Percentiles rank a stretch among this genome's conserved stretches.
Evolutionary conservation across 306 rosid species (phyloP).

Genomic region (Gastrolobium villosum): DNA sequence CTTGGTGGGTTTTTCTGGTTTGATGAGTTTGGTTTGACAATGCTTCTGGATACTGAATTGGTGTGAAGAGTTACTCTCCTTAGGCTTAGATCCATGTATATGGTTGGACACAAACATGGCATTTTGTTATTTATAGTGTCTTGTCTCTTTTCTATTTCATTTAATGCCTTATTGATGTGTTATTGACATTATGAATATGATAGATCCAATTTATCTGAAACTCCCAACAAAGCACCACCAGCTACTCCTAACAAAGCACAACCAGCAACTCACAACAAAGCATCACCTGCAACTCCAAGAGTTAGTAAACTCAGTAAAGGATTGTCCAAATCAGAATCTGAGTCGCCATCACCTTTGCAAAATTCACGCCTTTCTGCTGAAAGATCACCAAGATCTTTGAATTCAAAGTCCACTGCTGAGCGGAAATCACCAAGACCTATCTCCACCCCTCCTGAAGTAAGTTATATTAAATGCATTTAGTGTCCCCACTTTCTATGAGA

Average conservation of each 20-base stretch:
- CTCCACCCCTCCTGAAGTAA: conserved; percentile 82
- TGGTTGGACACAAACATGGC: conserved; percentile 27
- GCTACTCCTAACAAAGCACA: conserved; percentile 50
- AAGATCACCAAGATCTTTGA: conserved; percentile 78
- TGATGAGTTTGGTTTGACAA: conserved; percentile 44
- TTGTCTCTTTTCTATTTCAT: conserved; percentile 30
- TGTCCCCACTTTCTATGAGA: background rate
- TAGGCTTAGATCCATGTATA: conserved; percentile 59
- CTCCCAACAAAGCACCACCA: conserved; percentile 56
- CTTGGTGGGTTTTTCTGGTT: conserved; percentile 22
- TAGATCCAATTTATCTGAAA: conserved; percentile 80
- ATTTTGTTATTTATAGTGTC: conserved; percentile 43
- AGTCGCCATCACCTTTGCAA: conserved; percentile 79
- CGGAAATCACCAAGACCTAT: conserved; percentile 74
- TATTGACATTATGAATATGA: conserved; percentile 51
- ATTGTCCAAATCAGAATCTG: conserved; percentile 74
- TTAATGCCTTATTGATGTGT: conserved; percentile 42
- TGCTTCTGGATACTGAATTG: conserved; percentile 38
- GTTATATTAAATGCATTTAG: conserved; percentile 45
- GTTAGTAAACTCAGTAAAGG: conserved; percentile 75
- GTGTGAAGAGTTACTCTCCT: conserved; percentile 22
- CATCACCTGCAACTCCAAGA: conserved; percentile 87
- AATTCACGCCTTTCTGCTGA: conserved; percentile 77
- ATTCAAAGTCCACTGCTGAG: conserved; percentile 69
- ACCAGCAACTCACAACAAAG: conserved; percentile 61